These are phyloP conservation scores for Colletotrichum graminicola DNA, from an alignment of 2,329 filamentous ascomycete genomes.

Conservation along the genomic window DNA sequence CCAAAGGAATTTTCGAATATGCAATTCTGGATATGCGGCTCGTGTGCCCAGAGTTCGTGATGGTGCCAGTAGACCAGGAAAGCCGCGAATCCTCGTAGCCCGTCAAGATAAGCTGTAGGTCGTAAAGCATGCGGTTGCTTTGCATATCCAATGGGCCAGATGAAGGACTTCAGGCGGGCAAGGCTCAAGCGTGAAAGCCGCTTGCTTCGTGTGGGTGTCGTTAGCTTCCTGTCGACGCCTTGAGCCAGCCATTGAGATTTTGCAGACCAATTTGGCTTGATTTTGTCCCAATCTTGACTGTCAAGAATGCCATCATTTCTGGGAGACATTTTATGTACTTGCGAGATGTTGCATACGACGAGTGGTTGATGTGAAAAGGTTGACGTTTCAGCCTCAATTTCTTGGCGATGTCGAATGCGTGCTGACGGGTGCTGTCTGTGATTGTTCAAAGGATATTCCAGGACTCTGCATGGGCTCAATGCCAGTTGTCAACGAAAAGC, in stretches of 20 bases:
- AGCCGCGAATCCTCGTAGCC: slow-evolving; percentile 61
- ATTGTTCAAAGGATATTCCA: slow-evolving; percentile 3
- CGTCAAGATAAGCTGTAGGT: slow-evolving; percentile 62
- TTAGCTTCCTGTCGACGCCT: slow-evolving; percentile 48
- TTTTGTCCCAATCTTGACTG: slow-evolving; percentile 51
- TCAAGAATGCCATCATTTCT: slow-evolving; percentile 51
- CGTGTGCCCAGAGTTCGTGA: slow-evolving; percentile 57
- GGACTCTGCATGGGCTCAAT: background rate
- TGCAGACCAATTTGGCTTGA: slow-evolving; percentile 45
- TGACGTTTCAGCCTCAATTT: background rate
- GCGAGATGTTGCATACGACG: background rate
- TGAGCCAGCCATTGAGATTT: slow-evolving; percentile 43
- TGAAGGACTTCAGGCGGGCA: slow-evolving; percentile 21
- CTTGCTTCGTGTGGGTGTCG: slow-evolving; percentile 39
- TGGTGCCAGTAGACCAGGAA: slow-evolving; percentile 63
- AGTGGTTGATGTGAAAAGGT: background rate
- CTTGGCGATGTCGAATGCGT: slow-evolving; percentile 6
- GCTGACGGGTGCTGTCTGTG: slow-evolving; percentile 12
- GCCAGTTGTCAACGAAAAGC: background rate
- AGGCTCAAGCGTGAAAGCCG: slow-evolving; percentile 26
- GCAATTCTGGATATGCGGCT: slow-evolving; percentile 51
- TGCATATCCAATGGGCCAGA: slow-evolving; percentile 41
- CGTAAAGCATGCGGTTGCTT: slow-evolving; percentile 46
- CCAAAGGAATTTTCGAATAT: slow-evolving; percentile 57
- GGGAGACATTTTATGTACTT: slow-evolving; percentile 47